Base-by-base conservation (phyloP, 768 basidiomycete genomes). In the Naematelia aurantialba region DNA sequence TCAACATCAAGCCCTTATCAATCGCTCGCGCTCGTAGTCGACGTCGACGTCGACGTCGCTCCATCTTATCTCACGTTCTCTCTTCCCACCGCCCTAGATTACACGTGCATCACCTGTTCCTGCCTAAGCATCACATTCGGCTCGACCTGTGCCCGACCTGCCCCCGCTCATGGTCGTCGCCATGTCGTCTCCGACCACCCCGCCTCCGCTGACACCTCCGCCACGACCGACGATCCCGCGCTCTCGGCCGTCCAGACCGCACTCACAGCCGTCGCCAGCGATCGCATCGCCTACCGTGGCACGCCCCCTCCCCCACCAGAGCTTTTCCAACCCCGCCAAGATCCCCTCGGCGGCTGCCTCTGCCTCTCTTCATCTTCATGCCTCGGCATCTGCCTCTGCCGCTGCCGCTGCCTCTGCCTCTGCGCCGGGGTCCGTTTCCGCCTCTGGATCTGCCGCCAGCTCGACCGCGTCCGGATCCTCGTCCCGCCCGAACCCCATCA, bases 191-290 rank as follows among this genome's bases (percentile, higher is more conserved):
- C 34, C 48, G 26, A 14, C 48, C 4, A 22, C 48, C 5, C 11
- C 48, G 14, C 42, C 58, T 3, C 58, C 52, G 3, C 44, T 59
- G 13, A 59, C 42, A 21, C 58, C 58, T 17, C 51, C 50, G 19
- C 58, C 51, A 26, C 31, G 44, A 29, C 52, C 52, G 12, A 59
- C 54, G 44, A 26, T 60, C 17, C 59, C 59, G 10, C 52, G 59
- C 11, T 59, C 58, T 8, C 27, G 45, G 30, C 51, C 27, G 10
- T 42, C 58, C 14, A 29, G 58, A 3, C 42, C 58, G 27, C 51
- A 45, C 13, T 53, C 58, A n/a, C 25, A 45, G 19, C n/a, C 58
- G 8, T 59, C 58, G 1, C 50, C 58, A 5, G 51, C 58, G 10
- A 34, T 25, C 51, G 5, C 24, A 14, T 13, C 22, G 8, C 42